phyloP scores from a whole-genome alignment of 805 yeast genomes.

The Candida insectorum region DNA sequence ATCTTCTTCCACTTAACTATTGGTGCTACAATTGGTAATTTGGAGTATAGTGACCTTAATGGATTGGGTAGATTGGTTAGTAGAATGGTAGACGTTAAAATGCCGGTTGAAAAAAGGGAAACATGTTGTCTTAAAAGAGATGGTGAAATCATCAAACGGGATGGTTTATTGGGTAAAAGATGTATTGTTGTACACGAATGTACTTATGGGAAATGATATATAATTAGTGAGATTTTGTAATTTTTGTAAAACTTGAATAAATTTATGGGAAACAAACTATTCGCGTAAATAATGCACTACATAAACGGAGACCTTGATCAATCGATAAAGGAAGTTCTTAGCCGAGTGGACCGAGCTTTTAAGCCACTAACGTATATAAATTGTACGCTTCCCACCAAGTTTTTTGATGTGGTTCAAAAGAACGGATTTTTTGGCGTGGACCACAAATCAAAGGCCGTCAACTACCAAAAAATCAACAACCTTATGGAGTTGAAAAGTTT shows the following conservation, averaged over 20 bases:
- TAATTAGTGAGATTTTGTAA: too few relatives aligned
- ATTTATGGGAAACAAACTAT: too few relatives aligned
- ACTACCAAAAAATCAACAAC: slow-evolving; percentile 9
- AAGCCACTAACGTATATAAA: slow-evolving; percentile 9
- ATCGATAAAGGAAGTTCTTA: slow-evolving; percentile 5
- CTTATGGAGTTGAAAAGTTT: slow-evolving; percentile 5
- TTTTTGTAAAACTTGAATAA: too few relatives aligned
- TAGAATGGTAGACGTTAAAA: slow-evolving; percentile 1
- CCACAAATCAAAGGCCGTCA: slow-evolving; percentile 9
- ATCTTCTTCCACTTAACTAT: background rate
- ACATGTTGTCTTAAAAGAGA: background rate
- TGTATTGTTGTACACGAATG: slow-evolving; percentile 1
- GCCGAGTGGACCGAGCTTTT: slow-evolving; percentile 3
- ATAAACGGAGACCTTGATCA: slow-evolving; percentile 1
- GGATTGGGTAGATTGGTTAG: slow-evolving; percentile 2
- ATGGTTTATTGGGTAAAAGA: slow-evolving; percentile 2
- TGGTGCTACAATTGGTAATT: slow-evolving; percentile 2
- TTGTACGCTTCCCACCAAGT: slow-evolving; percentile 12
- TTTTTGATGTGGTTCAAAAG: slow-evolving; percentile 7
- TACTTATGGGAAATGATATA: slow-evolving; percentile 1
- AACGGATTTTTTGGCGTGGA: slow-evolving; percentile 3
- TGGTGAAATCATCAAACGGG: too few relatives aligned
- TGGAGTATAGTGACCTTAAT: slow-evolving; percentile 2
- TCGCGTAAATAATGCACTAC: too few relatives aligned
- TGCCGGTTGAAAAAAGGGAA: slow-evolving; percentile 1